phyloP scores from a whole-genome alignment of 495 filamentous ascomycete species.

The Penicillium paradoxum region DNA sequence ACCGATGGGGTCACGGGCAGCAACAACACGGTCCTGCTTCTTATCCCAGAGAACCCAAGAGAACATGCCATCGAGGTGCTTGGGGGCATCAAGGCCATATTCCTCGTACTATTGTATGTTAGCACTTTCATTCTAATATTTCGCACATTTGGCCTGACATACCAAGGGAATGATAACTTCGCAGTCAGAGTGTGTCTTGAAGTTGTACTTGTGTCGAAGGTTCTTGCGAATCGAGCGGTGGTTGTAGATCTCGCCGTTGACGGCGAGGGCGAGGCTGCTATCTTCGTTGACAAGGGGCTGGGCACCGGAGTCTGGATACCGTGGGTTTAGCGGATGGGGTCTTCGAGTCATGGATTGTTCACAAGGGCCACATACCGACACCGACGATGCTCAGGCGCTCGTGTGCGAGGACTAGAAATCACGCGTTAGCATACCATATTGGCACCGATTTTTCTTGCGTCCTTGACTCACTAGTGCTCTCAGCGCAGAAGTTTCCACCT shows the following conservation, averaged over 20 bases:
- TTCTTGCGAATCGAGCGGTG: constrained; percentile 86
- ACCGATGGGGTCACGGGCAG: constrained; percentile 93
- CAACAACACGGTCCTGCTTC: constrained; percentile 80
- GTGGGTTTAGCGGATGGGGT: constrained; percentile 10
- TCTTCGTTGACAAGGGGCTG: constrained; percentile 93
- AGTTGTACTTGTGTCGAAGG: constrained; percentile 75
- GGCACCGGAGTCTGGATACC: constrained; percentile 72
- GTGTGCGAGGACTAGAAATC: constrained; percentile 79
- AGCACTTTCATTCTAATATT: constrained; percentile 1
- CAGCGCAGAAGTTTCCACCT: constrained; percentile 86
- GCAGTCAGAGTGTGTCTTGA: constrained; percentile 97
- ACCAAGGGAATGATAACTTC: constrained; percentile 98
- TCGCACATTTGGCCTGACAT: constrained; percentile 28
- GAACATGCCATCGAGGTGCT: constrained; percentile 98
- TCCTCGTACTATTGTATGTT: constrained; percentile 68
- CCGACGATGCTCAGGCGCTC: constrained; percentile 97
- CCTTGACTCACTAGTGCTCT: constrained; percentile 73
- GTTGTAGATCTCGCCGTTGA: constrained; percentile 99
- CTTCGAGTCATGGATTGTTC: neutral
- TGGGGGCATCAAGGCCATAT: constrained; percentile 87
- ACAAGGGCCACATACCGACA: constrained; percentile 65
- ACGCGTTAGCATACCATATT: constrained; percentile 23
- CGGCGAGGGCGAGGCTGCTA: constrained; percentile 79
- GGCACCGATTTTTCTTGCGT: neutral
- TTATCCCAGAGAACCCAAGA: constrained; percentile 97